Percentiles rank a stretch among this genome's conserved stretches.
These are phyloP conservation scores for Pichia occidentalis DNA, from an alignment of 805 yeast genomes.

Conservation along the genomic window DNA sequence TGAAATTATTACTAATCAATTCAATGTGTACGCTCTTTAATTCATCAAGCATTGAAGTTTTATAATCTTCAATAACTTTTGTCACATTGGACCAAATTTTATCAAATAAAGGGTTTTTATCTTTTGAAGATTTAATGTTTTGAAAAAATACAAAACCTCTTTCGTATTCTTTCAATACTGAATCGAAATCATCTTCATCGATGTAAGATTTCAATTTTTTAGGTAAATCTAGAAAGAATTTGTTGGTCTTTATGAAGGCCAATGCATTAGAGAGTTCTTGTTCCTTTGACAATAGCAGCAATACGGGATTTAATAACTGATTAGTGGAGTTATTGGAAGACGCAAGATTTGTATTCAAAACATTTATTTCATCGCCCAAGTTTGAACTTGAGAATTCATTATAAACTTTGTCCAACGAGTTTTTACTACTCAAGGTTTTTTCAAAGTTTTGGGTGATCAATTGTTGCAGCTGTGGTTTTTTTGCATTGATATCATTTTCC, in stretches of 20 bases:
- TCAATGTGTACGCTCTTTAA: conserved; percentile 33
- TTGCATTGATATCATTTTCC: conserved; percentile 42
- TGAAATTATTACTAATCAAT: conserved; percentile 20
- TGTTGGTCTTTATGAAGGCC: conserved; percentile 45
- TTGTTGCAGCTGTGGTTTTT: conserved; percentile 42
- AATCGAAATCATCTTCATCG: conserved; percentile 47
- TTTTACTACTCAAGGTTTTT: conserved; percentile 58
- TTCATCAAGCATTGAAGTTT: conserved; percentile 45
- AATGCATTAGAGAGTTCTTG: conserved; percentile 44
- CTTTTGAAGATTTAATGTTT: conserved; percentile 9
- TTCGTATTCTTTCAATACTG: conserved; percentile 50
- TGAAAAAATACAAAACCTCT: conserved; percentile 33
- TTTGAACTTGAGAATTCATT: conserved; percentile 38
- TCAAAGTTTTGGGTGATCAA: conserved; percentile 56
- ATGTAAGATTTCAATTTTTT: conserved; percentile 38
- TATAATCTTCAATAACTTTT: conserved; percentile 46
- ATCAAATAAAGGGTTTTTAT: conserved; percentile 32
- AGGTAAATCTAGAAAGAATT: conserved; percentile 52
- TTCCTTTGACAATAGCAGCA: conserved; percentile 43
- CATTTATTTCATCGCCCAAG: conserved; percentile 16
- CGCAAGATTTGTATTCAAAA: conserved; percentile 34
- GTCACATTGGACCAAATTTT: conserved; percentile 54
- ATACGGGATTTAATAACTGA: conserved; percentile 51
- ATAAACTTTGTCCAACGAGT: conserved; percentile 55
- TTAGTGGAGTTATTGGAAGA: conserved; percentile 46